A percentile compares a stretch with the other conserved stretches of the same genome.
Evolutionary conservation across 768 basidiomycete species (phyloP).

Genomic region (Phanerochaete sordida): DNA sequence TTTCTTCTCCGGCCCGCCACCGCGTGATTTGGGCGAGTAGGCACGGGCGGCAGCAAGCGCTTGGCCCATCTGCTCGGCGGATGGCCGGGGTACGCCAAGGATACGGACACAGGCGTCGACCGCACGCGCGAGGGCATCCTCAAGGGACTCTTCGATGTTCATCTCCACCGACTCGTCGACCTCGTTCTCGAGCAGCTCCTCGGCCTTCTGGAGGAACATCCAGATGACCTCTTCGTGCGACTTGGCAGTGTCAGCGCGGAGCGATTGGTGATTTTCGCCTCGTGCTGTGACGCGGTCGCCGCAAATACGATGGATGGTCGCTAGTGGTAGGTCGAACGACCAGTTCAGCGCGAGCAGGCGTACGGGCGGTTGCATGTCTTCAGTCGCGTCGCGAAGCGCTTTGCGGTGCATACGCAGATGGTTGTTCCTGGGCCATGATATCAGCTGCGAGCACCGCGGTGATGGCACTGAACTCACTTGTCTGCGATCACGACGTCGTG

Average conservation of each 20-base stretch:
- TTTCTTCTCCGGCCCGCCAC: slow-evolving; percentile 27
- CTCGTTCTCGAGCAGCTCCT: slow-evolving; percentile 59
- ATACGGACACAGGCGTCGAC: slow-evolving; percentile 54
- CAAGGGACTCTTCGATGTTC: slow-evolving; percentile 51
- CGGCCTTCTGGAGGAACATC: slow-evolving; percentile 65
- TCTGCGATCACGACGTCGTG: slow-evolving; percentile 89
- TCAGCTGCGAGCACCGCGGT: background rate
- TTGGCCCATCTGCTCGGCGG: slow-evolving; percentile 50
- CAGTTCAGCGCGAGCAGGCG: slow-evolving; percentile 83
- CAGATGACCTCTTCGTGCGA: slow-evolving; percentile 80
- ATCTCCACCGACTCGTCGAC: slow-evolving; percentile 72
- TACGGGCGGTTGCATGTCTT: slow-evolving; percentile 45
- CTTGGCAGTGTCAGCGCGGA: slow-evolving; percentile 55
- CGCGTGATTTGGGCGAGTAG: slow-evolving; percentile 41
- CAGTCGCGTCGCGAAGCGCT: slow-evolving; percentile 55
- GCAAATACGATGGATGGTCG: slow-evolving; percentile 72
- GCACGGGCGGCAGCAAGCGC: slow-evolving; percentile 39
- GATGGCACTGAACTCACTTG: slow-evolving; percentile 53
- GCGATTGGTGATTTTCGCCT: slow-evolving; percentile 82
- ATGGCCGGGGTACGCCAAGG: slow-evolving; percentile 51
- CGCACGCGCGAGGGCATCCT: slow-evolving; percentile 53
- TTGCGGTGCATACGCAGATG: slow-evolving; percentile 80
- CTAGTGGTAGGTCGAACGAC: slow-evolving; percentile 51
- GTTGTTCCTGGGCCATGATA: slow-evolving; percentile 62
- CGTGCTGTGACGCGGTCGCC: slow-evolving; percentile 69